Conservation (phyloP, 1,284 basidiomycete species). For the Cutaneotrichosporon mucoides region DNA sequence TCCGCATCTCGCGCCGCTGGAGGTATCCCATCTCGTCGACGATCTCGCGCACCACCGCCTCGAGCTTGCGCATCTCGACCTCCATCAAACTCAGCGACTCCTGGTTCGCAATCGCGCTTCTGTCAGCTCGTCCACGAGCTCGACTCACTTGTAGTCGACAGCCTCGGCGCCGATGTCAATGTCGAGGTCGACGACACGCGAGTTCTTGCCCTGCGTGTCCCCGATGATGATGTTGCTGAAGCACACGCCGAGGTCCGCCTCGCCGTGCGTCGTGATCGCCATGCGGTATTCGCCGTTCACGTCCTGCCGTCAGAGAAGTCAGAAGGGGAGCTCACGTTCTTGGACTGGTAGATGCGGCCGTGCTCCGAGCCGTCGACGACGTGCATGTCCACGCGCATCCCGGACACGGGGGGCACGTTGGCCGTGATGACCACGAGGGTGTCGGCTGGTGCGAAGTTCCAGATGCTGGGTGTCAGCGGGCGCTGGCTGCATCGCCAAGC, state of each 20-base stretch:
- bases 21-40: conserved; percentile 92
- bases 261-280: conserved; percentile 88
- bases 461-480: conserved; percentile 61
- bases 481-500: no score
- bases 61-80: conserved; percentile 96
- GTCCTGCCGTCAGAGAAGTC: conserved; percentile 43
- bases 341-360: conserved; percentile 86
- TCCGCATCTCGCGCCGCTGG: conserved; percentile 80
- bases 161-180: conserved; percentile 98
- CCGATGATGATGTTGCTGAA: conserved; percentile 73
- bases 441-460: conserved; percentile 83
- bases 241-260: conserved; percentile 94
- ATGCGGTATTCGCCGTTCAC: conserved; percentile 88
- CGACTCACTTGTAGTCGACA: conserved; percentile 86
- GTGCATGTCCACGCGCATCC: conserved; percentile 85
- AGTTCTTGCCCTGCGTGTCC: conserved; percentile 47
- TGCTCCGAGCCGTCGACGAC: conserved; percentile 84
- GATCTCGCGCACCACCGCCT: conserved; percentile 89
- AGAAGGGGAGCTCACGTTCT: conserved; percentile 54
- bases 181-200: conserved; percentile 80
- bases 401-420: conserved; percentile 67
- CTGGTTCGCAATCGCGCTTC: conserved; percentile 94
- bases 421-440: conserved; percentile 91
- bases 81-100: conserved; percentile 93
- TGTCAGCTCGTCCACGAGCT: conserved; percentile 4